These are phyloP conservation scores for Starmerella stigmatis DNA, from an alignment of 805 yeast genomes.

Conservation along the genomic window DNA sequence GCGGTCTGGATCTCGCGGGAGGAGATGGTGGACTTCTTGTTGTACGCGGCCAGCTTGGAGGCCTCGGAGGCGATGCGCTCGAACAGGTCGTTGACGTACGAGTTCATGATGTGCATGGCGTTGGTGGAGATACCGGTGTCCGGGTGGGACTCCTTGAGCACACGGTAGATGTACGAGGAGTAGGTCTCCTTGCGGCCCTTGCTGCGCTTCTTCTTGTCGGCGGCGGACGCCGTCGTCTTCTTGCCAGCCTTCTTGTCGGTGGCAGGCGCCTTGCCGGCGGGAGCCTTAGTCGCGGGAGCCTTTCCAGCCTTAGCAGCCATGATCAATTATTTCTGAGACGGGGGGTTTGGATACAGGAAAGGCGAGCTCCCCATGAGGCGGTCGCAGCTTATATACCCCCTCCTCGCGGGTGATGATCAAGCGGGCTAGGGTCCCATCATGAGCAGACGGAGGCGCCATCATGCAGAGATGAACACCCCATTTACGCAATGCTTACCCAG, in stretches of 20 bases:
- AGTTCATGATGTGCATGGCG: constrained; percentile 98
- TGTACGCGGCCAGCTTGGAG: constrained; percentile 96
- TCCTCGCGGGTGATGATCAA: constrained; percentile 1
- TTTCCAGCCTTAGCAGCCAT: constrained; percentile 46
- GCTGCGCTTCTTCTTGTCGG: constrained; percentile 79
- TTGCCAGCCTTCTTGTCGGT: constrained; percentile 93
- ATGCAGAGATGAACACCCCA: constrained; percentile 20
- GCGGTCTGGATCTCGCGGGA: constrained; percentile 99
- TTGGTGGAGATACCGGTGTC: constrained; percentile 98
- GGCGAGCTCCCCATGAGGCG: constrained; percentile 2
- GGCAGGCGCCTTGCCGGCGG: constrained; percentile 86
- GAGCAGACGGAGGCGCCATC: constrained; percentile 3
- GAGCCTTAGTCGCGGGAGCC: constrained; percentile 47
- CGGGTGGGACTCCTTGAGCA: constrained; percentile 97
- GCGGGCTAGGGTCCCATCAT: constrained; percentile 16
- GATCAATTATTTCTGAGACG: constrained; percentile 15
- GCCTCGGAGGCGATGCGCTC: constrained; percentile 98
- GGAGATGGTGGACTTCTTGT: constrained; percentile 94
- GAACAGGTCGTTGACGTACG: constrained; percentile 93
- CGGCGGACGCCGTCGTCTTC: constrained; percentile 73
- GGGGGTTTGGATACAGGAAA: neutral
- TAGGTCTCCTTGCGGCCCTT: constrained; percentile 97
- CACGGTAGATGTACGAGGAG: constrained; percentile 97
- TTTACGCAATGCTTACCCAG: constrained; percentile 15
- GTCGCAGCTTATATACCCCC: constrained; percentile 10